Conservation (phyloP, 192 early-diverging fungal genomes). For the Backusella westeae region DNA sequence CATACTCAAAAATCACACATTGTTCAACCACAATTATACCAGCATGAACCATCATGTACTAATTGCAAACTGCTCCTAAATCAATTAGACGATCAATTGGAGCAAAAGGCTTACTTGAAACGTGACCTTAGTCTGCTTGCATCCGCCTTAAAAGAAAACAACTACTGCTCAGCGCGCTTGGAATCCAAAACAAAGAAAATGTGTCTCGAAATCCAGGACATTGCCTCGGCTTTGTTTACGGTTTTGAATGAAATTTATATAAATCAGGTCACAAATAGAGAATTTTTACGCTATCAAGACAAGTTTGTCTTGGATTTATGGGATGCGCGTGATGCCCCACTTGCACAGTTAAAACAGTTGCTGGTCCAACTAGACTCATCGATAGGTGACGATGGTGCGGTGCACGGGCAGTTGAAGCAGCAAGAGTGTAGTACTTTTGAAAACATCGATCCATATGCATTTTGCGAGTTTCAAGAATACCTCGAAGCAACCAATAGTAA, state of each 20-base stretch:
- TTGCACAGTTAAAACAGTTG: not conserved
- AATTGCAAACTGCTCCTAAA: not conserved
- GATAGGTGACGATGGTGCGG: not conserved
- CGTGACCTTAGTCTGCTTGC: not conserved
- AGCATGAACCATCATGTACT: not conserved
- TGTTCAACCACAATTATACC: not conserved
- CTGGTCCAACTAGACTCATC: not conserved
- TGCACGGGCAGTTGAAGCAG: not conserved
- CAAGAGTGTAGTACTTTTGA: not conserved
- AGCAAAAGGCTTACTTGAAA: not conserved
- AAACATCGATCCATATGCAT: not conserved
- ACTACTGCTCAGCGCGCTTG: not conserved
- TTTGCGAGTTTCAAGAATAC: not conserved
- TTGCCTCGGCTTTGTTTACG: conserved; percentile 1
- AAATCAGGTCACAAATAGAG: not conserved
- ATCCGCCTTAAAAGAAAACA: not conserved
- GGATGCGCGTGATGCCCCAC: not conserved
- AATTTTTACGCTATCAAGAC: not conserved
- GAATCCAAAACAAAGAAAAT: not conserved
- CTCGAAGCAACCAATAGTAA: not conserved
- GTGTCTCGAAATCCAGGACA: not conserved
- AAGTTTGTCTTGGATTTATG: not conserved
- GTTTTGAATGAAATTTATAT: conserved; percentile 5
- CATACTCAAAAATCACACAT: not conserved
- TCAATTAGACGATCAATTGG: conserved; percentile 2